Evolutionary conservation across 2,329 filamentous ascomycete genomes (phyloP), one percentile per base, ranked within the genome.

Genomic region (Cladosporium sp.): DNA sequence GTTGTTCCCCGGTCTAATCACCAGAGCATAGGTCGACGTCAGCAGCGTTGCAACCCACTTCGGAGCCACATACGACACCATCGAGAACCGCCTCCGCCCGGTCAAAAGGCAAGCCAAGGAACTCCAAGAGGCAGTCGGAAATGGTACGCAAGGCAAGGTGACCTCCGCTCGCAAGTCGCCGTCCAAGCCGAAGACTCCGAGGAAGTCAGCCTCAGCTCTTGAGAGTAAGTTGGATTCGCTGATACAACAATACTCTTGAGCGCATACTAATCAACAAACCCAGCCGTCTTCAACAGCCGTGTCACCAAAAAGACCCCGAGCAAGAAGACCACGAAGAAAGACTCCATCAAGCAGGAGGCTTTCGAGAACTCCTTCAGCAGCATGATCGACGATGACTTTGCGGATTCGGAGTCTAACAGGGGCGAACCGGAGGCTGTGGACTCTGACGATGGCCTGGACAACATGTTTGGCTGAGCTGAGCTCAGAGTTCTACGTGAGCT

Each of bases 11-110:
- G n/a, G 16, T 33, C 38, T 9, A 7, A 20, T 27, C 12, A 20
- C 25, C 35, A 9, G 12, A 27, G 9, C 4, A 13, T 36, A 79
- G 76, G 64, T 76, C 18, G 69, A 78, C 50, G 69, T 71, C 56
- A 59, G 57, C 2, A 60, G 64, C 3, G 69, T 76, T 19, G 75
- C 75, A 0, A 56, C 59, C 2, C 60, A 73, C 45, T 78, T 72
- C 55, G 71, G 68, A 0, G 71, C 72, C 1, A 77, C 71, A 0
- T 76, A 75, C 61, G 66, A 77, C 52, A 63, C 74, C 0, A 68
- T 79, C 19, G 71, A 78, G 53, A 67, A 67, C 38, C 69, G 67
- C 2, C 69, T 78, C 30, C 71, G 73, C 38, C 67, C 65, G 39
- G 70, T 69, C 52, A 76, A 74, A 41, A 69, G 69, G 41, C 42